A percentile compares a stretch with the other conserved stretches of the same genome.
phyloP scores from a whole-genome alignment of 1,284 basidiomycete genomes.

The Cutaneotrichosporon cavernicola region DNA sequence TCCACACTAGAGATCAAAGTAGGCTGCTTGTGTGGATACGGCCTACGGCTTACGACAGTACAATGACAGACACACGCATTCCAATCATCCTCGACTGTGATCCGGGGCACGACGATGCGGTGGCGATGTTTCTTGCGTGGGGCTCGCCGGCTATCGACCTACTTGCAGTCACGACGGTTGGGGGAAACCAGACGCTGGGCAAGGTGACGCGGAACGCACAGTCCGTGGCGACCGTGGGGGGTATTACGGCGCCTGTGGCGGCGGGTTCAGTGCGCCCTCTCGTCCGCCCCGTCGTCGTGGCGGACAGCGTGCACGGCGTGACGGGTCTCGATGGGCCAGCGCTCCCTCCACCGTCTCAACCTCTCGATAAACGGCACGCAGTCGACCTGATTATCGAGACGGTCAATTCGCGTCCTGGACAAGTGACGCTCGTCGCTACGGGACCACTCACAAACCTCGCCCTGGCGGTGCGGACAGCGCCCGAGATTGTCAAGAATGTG shows the following conservation, averaged over 20 bases:
- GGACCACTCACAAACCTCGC: conserved; percentile 32
- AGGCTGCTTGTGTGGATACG: too few relatives aligned
- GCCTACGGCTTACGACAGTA: not conserved
- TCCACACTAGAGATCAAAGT: not conserved
- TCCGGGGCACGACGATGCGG: conserved; percentile 31
- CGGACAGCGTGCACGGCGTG: conserved; percentile 20
- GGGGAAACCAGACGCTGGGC: conserved; percentile 26
- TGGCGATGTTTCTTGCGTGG: conserved; percentile 27
- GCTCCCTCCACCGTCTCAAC: conserved; percentile 10
- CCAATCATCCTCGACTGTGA: conserved; percentile 32
- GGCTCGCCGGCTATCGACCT: conserved; percentile 28
- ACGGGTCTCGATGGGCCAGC: conserved; percentile 21
- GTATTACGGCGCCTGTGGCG: conserved; percentile 21
- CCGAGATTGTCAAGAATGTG: conserved; percentile 13
- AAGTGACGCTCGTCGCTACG: conserved; percentile 25
- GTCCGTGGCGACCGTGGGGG: conserved; percentile 21
- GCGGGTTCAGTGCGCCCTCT: conserved; percentile 12
- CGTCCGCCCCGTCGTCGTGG: conserved; percentile 10
- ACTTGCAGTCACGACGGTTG: conserved; percentile 27
- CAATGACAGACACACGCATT: not conserved
- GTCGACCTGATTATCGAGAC: conserved; percentile 22
- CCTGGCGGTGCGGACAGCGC: conserved; percentile 17
- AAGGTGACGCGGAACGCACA: conserved; percentile 26
- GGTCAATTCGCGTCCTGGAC: conserved; percentile 17
- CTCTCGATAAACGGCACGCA: conserved; percentile 18